phyloP scores from a whole-genome alignment of 805 yeast species.

The Candida saitoana region DNA sequence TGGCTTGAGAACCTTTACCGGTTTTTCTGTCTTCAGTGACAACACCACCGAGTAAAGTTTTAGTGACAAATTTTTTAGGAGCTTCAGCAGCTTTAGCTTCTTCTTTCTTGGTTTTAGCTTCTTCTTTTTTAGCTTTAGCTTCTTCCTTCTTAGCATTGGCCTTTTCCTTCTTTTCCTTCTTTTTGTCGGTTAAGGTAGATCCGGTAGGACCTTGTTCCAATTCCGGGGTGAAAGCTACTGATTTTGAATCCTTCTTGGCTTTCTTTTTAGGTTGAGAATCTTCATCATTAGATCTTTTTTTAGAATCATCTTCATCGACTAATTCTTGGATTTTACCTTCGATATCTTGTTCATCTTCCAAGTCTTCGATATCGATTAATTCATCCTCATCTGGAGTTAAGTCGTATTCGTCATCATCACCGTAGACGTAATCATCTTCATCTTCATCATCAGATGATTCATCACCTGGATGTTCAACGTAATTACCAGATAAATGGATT shows the following conservation, averaged over 20 bases:
- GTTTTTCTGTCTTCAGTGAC: constrained; percentile 85
- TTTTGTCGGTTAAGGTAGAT: constrained; percentile 27
- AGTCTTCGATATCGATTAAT: constrained; percentile 54
- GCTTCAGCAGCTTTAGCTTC: constrained; percentile 18
- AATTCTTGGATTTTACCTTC: constrained; percentile 73
- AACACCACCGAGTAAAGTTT: constrained; percentile 89
- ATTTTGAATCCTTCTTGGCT: constrained; percentile 55
- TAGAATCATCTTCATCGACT: constrained; percentile 53
- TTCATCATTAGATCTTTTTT: constrained; percentile 33
- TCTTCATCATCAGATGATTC: constrained; percentile 54
- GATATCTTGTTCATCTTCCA: constrained; percentile 66
- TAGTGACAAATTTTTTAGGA: constrained; percentile 54
- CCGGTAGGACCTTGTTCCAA: constrained; percentile 94
- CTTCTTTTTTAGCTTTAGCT: constrained; percentile 23
- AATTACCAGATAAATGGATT: constrained; percentile 90
- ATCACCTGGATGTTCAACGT: constrained; percentile 92
- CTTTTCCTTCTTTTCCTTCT: constrained; percentile 21
- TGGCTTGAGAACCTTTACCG: constrained; percentile 87
- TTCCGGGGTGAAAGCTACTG: constrained; percentile 81
- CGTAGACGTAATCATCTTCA: constrained; percentile 36
- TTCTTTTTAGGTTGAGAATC: constrained; percentile 17
- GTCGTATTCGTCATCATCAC: constrained; percentile 53
- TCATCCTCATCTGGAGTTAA: constrained; percentile 78
- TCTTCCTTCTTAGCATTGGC: constrained; percentile 25
- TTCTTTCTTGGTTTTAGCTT: constrained; percentile 13